phyloP scores from a whole-genome alignment of 352 stramenopile genomes.

The Phytopythium oedochilum region DNA sequence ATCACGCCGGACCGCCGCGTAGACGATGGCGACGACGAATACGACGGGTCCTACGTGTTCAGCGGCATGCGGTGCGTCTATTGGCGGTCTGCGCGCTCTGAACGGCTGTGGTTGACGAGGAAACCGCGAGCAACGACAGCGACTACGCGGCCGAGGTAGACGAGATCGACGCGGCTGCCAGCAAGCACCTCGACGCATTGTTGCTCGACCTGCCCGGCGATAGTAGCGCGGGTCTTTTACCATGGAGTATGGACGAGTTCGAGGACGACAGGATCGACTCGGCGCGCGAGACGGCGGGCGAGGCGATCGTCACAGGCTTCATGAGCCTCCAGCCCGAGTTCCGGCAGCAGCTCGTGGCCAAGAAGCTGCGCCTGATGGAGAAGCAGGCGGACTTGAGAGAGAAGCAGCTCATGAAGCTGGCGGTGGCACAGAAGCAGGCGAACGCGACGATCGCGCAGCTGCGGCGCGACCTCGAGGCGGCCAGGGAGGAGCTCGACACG shows the following conservation, averaged over 20 bases:
- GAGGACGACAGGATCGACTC: slow-evolving; percentile 4
- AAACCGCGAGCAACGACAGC: background rate
- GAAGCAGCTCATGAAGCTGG: slow-evolving; percentile 29
- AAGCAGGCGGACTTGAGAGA: slow-evolving; percentile 40
- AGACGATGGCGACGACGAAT: background rate
- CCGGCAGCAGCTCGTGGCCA: slow-evolving; percentile 34
- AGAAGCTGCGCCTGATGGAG: slow-evolving; percentile 50
- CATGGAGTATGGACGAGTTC: slow-evolving; percentile 1
- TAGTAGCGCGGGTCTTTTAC: background rate
- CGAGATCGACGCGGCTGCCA: slow-evolving; percentile 1
- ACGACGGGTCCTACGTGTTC: background rate
- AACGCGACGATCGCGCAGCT: slow-evolving; percentile 25
- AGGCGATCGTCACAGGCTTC: slow-evolving; percentile 18
- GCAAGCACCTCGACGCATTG: slow-evolving; percentile 10
- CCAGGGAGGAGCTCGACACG: slow-evolving; percentile 36
- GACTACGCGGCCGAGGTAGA: slow-evolving; percentile 10
- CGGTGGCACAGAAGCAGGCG: slow-evolving; percentile 16
- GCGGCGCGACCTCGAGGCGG: slow-evolving; percentile 22
- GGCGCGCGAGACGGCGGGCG: background rate
- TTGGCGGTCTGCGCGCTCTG: background rate
- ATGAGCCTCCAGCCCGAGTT: slow-evolving; percentile 40
- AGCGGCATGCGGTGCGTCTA: background rate
- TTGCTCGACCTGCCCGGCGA: background rate
- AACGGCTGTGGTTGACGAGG: background rate
- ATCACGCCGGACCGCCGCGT: background rate